Evolutionary conservation across 139 green algal species (phyloP).

Genomic region (Auxenochlorella pyrenoidosa): DNA sequence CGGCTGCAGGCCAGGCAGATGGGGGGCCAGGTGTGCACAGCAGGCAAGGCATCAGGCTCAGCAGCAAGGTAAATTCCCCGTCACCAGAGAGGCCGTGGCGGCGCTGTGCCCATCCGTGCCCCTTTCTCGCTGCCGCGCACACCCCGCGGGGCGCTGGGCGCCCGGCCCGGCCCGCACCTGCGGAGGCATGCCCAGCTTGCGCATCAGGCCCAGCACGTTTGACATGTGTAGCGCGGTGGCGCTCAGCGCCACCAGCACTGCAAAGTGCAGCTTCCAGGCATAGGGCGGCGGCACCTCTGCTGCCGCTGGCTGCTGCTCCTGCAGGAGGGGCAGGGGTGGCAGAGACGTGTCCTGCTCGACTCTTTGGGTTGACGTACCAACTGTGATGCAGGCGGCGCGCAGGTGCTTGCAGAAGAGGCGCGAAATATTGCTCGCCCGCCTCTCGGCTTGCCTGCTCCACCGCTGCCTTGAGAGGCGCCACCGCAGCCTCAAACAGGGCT

Average conservation of each 20-base stretch:
- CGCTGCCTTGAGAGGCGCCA: not conserved
- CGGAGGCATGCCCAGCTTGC: not conserved
- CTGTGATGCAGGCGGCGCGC: too few species aligned
- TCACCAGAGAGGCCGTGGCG: too few species aligned
- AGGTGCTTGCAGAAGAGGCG: not conserved
- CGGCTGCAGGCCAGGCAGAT: not conserved
- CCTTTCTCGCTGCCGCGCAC: too few species aligned
- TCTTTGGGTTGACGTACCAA: too few species aligned
- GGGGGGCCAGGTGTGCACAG: not conserved
- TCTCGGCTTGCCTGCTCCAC: not conserved
- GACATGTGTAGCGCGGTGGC: not conserved
- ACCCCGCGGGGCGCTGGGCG: too few species aligned
- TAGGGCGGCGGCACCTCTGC: not conserved
- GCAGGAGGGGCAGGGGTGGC: not conserved
- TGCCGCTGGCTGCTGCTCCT: not conserved
- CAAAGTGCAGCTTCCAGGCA: conserved; percentile 35
- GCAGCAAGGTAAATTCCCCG: not conserved
- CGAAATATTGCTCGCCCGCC: not conserved
- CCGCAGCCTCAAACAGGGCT: not conserved
- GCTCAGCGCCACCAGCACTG: not conserved
- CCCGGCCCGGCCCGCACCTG: not conserved
- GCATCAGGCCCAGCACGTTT: not conserved
- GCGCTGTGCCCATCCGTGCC: too few species aligned
- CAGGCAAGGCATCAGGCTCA: too few species aligned
- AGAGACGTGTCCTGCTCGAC: too few species aligned